Conservation (phyloP, 345 rosid species). For the Brassica rapa region DNA sequence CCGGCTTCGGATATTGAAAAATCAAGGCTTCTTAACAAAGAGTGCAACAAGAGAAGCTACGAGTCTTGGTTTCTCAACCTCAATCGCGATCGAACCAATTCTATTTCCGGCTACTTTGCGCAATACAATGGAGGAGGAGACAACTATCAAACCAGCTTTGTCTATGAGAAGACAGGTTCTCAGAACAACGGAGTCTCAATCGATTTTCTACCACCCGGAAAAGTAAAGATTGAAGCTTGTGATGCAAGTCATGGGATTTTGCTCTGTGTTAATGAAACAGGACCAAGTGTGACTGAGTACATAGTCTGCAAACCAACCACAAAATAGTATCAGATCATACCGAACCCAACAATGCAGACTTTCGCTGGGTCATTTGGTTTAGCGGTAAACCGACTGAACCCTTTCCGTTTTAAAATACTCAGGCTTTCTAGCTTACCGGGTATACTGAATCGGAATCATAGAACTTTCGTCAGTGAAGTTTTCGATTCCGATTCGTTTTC, state of each 20-base stretch:
- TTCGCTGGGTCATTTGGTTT: not conserved
- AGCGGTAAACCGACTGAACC: constrained; percentile 4
- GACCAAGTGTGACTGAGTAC: not conserved
- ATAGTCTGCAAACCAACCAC: constrained; percentile 31
- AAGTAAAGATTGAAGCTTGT: constrained; percentile 11
- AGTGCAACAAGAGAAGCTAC: constrained; percentile 3
- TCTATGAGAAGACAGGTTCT: not conserved
- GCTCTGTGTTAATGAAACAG: constrained; percentile 18
- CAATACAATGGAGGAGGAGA: not conserved
- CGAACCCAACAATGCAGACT: constrained; percentile 18
- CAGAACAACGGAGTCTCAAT: not conserved
- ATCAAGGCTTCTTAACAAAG: constrained; percentile 5
- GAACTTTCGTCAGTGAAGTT: constrained; percentile 19
- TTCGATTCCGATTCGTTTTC: constrained; percentile 10
- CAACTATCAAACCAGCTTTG: not conserved
- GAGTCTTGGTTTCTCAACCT: constrained; percentile 15
- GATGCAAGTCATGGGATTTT: constrained; percentile 27
- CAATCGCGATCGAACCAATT: constrained; percentile 1
- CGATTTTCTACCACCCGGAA: constrained; percentile 14
- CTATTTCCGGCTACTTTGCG: not conserved
- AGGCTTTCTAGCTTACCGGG: constrained; percentile 14
- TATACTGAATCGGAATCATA: not conserved
- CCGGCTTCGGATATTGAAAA: not conserved
- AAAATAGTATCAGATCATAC: constrained; percentile 8
- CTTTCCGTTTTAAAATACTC: constrained; percentile 17